These are phyloP conservation scores for Olyra latifolia DNA, from an alignment of 176 grass and related monocot species.

Conservation along the genomic window DNA sequence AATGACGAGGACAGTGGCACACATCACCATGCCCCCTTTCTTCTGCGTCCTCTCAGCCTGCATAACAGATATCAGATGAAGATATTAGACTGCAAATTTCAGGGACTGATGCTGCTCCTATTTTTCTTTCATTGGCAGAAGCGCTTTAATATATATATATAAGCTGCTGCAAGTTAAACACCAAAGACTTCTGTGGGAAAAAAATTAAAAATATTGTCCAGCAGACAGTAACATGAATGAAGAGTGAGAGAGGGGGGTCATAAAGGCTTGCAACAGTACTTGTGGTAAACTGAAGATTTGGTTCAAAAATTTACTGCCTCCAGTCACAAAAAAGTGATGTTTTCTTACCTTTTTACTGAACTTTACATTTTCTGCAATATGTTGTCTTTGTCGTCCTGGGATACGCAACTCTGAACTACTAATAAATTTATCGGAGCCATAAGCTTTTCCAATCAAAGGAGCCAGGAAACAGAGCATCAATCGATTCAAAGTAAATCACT, in stretches of 20 bases:
- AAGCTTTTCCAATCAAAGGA: too few species aligned
- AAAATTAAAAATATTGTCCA: constrained; percentile 16
- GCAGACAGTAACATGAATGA: neutral
- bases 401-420: neutral
- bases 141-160: neutral
- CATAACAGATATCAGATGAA: constrained; percentile 45
- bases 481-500: neutral
- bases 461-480: too few species aligned
- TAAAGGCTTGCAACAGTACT: constrained; percentile 25
- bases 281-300: constrained; percentile 21
- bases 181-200: neutral
- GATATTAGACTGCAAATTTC: constrained; percentile 38
- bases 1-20: constrained; percentile 90
- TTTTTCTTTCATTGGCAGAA: constrained; percentile 38
- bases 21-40: constrained; percentile 96
- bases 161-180: constrained; percentile 24
- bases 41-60: constrained; percentile 95
- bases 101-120: constrained; percentile 18
- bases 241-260: neutral
- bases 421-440: neutral
- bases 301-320: neutral
- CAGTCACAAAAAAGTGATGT: neutral
- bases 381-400: neutral
- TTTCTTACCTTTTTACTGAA: constrained; percentile 3
- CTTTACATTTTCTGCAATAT: neutral